Base-by-base conservation (phyloP, 192 early-diverging fungal genomes). In the Coemansia sp. region DNA sequence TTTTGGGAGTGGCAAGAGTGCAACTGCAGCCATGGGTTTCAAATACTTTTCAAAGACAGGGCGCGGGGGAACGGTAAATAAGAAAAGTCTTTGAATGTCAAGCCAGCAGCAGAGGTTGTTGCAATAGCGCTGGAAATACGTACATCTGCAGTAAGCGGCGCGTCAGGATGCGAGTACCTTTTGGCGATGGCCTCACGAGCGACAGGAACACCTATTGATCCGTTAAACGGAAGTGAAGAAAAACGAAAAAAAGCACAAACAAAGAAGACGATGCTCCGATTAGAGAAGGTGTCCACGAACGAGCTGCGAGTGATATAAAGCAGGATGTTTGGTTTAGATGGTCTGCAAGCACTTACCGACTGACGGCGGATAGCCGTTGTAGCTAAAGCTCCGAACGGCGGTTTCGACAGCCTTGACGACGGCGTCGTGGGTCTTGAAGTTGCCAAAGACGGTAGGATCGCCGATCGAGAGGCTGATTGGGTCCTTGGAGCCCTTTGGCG, bases 391-490 rank as follows among this genome's bases (percentile, higher is more conserved):
- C 40, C 88, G 62, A 40, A 92, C 70, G 23, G 90, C 84, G 45
- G 86, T 83, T 21, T 86, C 79, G 38, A 96, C 87, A n/a, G 92
- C 88, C 15, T 93, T 87, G 64, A 89, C 89, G 49, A 81, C 83
- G 38, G 71, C 85, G 9, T 87, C 72, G 72, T 91, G 86, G 23
- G 91, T 84, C 70, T 94, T 92, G 80, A 96, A 91, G 84, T 96
- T 96, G 41, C 94, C 94, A 87, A 92, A 94, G 44, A 89, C 85
- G 6, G 94, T 94, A 13, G 94, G 94, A 76, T 96, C 94, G 56
- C 94, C 80, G 49, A 78, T 86, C 60, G 65, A 83, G 56, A 69
- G 72, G 64, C 76, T 78, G 53, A 83, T 66, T 44, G 60, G 62
- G 0, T 71, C 70, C 48, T 71, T 71, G 56, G 66, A 61, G 79